Base-by-base conservation (phyloP, 2,329 filamentous ascomycete genomes). In the Daldinia sp. region DNA sequence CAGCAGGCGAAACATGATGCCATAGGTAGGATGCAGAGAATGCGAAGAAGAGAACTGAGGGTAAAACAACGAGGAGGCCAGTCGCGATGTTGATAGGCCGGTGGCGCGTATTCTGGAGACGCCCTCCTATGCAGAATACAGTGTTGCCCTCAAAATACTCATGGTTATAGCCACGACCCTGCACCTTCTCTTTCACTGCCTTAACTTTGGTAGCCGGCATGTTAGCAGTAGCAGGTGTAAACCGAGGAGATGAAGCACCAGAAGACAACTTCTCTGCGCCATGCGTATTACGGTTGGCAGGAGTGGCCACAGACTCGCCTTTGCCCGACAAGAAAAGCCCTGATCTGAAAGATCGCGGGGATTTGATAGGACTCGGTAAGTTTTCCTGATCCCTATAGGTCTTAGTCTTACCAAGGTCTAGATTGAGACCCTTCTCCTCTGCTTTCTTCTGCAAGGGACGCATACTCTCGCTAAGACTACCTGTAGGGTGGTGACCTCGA, bases 91-190 rank as follows among this genome's bases (percentile, higher is more conserved):
- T 98, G 77, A 99, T 90, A 1, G 96, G 96, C 71, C 91, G 88
- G 74, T 97, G 92, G 73, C 89, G 89, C 39, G 96, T 92, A 79
- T 98, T 98, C 77, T 98, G 93, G 67, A 96, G 85, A 66, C 96
- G 88, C 6, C 96, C 96, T 37, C 93, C 92, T 66, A 93, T 85
- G 79, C 90, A 97, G 78, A 99, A 99, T 26, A 94, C 84, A 0
- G 93, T 97, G 77, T 98, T 99, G 51, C 96, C 96, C 50, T 93
- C 88, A 76, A 98, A 98, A 79, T 97, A 97, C 78, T 98, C 89
- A 80, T 95, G 92, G 74, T 98, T 97, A 72, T 87, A 90, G 58
- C 92, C 90, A 62, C 87, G 77, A 39, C 84, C 80, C 1, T 65
- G 80, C 26, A 79, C 72, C 51, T 82, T 82, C 28, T 82, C 72